These are phyloP conservation scores for Wickerhamomyces queroliae DNA, from an alignment of 805 yeast species.

Conservation along the genomic window DNA sequence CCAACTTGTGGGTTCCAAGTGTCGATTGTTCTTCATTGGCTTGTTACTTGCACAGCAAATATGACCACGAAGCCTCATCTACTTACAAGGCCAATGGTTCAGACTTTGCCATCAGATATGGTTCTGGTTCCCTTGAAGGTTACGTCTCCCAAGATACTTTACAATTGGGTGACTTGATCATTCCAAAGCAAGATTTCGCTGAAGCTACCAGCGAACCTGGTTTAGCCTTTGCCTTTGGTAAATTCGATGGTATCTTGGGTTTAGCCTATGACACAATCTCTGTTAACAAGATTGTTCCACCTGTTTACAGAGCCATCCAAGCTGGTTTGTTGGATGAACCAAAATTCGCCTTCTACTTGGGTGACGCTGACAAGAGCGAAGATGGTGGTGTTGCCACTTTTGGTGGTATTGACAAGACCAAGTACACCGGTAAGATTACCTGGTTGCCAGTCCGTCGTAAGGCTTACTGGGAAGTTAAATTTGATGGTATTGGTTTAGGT, in stretches of 20 bases:
- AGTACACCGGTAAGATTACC: conserved; percentile 77
- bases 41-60: conserved; percentile 89
- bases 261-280: conserved; percentile 90
- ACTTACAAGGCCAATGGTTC: conserved; percentile 85
- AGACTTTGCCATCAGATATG: conserved; percentile 81
- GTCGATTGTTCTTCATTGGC: conserved; percentile 88
- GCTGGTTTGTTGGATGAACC: conserved; percentile 78
- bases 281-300: conserved; percentile 87
- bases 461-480: conserved; percentile 98
- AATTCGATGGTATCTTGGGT: conserved; percentile 96
- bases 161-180: conserved; percentile 74
- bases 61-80: conserved; percentile 77
- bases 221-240: conserved; percentile 95
- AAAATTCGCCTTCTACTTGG: conserved; percentile 86
- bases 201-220: conserved; percentile 98
- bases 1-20: conserved; percentile 96
- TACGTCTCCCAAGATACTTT: conserved; percentile 83
- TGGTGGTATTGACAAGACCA: conserved; percentile 84
- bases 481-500: conserved; percentile 88
- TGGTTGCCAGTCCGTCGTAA: conserved; percentile 98
- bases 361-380: conserved; percentile 62
- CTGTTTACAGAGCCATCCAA: conserved; percentile 82
- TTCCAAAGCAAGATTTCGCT: conserved; percentile 89
- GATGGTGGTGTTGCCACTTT: conserved; percentile 91
- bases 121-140: conserved; percentile 91